phyloP scores from a whole-genome alignment of 345 rosid genomes.

The Linum usitatissimum region DNA sequence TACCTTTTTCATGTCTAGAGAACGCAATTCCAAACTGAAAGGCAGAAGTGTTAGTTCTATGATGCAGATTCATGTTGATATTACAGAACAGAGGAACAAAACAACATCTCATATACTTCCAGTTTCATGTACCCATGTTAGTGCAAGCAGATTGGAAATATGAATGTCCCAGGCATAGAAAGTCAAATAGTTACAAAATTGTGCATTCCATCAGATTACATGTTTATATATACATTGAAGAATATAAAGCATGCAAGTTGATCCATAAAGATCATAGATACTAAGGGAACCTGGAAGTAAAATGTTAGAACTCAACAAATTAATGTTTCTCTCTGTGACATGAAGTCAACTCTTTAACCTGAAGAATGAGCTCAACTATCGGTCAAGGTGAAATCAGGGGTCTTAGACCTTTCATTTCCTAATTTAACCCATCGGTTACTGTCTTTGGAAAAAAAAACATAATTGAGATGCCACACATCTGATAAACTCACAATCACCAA shows the following conservation, averaged over 20 bases:
- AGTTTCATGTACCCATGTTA: not conserved
- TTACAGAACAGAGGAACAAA: not conserved
- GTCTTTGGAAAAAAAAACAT: not conserved
- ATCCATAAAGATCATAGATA: not conserved
- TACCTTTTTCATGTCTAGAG: conserved; percentile 65
- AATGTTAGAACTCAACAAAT: not conserved
- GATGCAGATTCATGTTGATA: not conserved
- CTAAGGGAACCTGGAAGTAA: not conserved
- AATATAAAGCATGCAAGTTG: not conserved
- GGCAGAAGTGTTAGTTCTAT: conserved; percentile 4
- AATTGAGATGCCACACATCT: not conserved
- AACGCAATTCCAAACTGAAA: conserved; percentile 28
- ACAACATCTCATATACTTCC: not conserved
- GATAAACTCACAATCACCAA: not conserved
- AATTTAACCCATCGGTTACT: not conserved
- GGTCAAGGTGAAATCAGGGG: not conserved
- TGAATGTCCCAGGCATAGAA: not conserved
- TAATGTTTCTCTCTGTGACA: not conserved
- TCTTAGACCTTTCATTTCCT: not conserved
- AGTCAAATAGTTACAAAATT: too few species aligned
- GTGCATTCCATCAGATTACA: not conserved
- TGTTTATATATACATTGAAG: not conserved
- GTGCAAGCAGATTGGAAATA: not conserved
- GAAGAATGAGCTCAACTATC: not conserved
- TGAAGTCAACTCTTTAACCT: not conserved